A percentile compares a stretch with the other conserved stretches of the same genome.
These are phyloP conservation scores for Pseudocercospora fijiensis DNA, from an alignment of 2,329 filamentous ascomycete species.

Conservation along the genomic window DNA sequence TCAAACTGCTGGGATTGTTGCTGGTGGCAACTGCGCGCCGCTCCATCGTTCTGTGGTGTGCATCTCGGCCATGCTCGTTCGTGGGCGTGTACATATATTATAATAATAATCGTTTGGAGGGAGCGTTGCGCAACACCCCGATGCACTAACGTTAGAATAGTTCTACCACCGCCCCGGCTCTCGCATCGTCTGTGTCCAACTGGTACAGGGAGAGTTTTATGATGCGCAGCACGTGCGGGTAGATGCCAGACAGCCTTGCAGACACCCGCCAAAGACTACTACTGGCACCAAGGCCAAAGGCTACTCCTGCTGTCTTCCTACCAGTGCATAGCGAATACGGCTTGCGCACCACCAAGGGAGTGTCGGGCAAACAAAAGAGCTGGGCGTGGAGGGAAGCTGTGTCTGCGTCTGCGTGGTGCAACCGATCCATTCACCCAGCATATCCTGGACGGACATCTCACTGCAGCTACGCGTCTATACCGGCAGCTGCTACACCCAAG, in stretches of 20 bases:
- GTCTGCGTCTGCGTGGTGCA: background rate
- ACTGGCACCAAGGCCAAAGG: background rate
- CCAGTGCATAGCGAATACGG: background rate
- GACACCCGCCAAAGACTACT: background rate
- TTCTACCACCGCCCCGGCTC: slow-evolving; percentile 10
- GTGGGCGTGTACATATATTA: no score
- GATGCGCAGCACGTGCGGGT: slow-evolving; percentile 1
- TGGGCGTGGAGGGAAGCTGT: background rate
- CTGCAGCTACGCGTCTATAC: slow-evolving; percentile 3
- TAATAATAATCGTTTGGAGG: background rate
- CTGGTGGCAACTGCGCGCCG: background rate
- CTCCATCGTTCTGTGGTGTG: background rate
- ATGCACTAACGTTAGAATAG: no score
- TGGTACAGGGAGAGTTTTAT: background rate
- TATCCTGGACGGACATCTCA: background rate
- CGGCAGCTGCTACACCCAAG: background rate
- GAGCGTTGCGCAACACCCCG: slow-evolving; percentile 10
- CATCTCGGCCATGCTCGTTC: background rate
- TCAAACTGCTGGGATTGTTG: background rate
- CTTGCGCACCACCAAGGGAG: background rate
- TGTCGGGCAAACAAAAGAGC: background rate
- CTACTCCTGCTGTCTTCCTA: background rate
- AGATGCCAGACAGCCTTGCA: background rate
- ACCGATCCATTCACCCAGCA: background rate
- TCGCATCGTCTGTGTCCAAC: background rate